Base-by-base conservation (phyloP, 78 protist species). In the Emiliania huxleyi region DNA sequence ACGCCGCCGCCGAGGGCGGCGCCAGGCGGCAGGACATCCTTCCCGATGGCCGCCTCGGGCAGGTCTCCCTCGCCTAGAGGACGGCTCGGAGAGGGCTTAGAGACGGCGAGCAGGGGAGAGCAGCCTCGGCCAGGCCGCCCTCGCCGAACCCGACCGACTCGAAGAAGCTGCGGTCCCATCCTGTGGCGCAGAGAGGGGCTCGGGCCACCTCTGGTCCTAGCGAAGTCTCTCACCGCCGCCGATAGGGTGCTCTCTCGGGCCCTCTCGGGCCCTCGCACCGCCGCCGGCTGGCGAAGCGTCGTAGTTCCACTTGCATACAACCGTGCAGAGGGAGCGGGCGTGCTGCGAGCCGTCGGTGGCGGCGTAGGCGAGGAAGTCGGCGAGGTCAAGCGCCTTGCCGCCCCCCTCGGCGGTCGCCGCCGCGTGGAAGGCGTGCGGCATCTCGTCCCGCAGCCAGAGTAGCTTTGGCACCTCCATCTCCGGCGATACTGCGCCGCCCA, bases 241-340 rank as follows among this genome's bases (percentile, higher is more conserved):
- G n/a, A n/a, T n/a, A n/a, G n/a, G n/a, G n/a, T n/a, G n/a, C n/a
- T n/a, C n/a, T n/a, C n/a, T n/a, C n/a, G n/a, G n/a, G n/a, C n/a
- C n/a, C n/a, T n/a, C n/a, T n/a, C n/a, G n/a, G n/a, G n/a, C n/a
- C n/a, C n/a, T n/a, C n/a, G 21, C 46, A 40, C 79, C 79, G 79
- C 11, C 12, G 79, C 42, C 35, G 40, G 1, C 22, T 3, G 38
- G 15, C 23, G 37, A 0, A 23, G 89, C 48, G 89, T 38, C 56
- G 69, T 84, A 94, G n/a, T 44, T 94, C 91, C 96, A 94, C 52
- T 94, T 94, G 85, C 95, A 91, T 55, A 92, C 91, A 35, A 44
- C 21, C 42, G 96, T 38, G 91, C 94, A 92, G 38, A 71, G 42
- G 21, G 96, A 94, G 35, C 96, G 94, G 35, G 33, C 19, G 19